Conservation (phyloP, 179 eudicot species). For the Amaranthus tricolor region DNA sequence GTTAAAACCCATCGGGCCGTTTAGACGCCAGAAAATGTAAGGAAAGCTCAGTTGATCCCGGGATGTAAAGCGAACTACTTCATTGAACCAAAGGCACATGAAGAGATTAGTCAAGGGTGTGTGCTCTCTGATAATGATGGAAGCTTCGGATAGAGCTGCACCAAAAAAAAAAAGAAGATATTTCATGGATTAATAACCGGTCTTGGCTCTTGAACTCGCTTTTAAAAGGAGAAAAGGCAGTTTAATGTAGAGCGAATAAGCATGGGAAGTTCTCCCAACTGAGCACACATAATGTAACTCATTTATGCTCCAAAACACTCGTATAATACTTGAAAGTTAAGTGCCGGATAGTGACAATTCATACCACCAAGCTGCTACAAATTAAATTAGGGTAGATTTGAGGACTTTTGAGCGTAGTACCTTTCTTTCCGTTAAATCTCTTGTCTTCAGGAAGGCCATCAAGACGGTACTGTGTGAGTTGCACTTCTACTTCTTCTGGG, state of each 20-base stretch:
- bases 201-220: neutral
- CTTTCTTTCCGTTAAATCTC: conserved; percentile 80
- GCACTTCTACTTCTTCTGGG: conserved; percentile 91
- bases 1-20: conserved; percentile 59
- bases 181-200: conserved; percentile 2
- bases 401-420: conserved; percentile 30
- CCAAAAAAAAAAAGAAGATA: neutral
- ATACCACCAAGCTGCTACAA: neutral
- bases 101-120: conserved; percentile 70
- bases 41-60: conserved; percentile 98
- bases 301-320: neutral
- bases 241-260: neutral
- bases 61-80: conserved; percentile 94
- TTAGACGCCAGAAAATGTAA: conserved; percentile 79
- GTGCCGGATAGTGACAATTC: neutral
- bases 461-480: conserved; percentile 62
- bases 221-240: neutral
- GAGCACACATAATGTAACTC: neutral
- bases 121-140: conserved; percentile 86
- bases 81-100: conserved; percentile 97
- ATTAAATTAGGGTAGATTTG: neutral
- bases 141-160: conserved; percentile 94
- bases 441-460: conserved; percentile 94
- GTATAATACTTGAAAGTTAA: neutral
- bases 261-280: neutral